Conservation (phyloP, 164 flowering plant genomes). For the Litsea cubeba region DNA sequence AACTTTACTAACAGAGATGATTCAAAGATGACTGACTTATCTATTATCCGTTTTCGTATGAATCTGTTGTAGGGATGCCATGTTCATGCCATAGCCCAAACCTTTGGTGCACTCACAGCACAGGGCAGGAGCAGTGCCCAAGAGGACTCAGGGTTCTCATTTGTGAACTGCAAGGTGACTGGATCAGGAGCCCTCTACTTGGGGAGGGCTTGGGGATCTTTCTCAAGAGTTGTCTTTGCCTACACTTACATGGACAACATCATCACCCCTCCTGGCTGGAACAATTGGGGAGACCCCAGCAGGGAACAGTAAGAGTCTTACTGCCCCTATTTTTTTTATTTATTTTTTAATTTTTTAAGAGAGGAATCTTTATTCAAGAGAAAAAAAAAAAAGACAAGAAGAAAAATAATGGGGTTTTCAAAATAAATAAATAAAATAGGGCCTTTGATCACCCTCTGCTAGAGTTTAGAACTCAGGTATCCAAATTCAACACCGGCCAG, state of each 20-base stretch:
- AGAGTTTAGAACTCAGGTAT: too few species aligned
- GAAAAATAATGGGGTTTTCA: too few species aligned
- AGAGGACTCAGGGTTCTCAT: constrained; percentile 94
- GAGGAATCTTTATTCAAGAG: too few species aligned
- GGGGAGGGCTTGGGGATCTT: constrained; percentile 98
- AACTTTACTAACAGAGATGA: too few species aligned
- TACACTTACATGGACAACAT: constrained; percentile 93
- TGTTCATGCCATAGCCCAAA: constrained; percentile 83
- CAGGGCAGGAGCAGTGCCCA: constrained; percentile 71
- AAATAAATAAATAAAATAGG: too few species aligned
- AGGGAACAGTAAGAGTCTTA: constrained; percentile 58
- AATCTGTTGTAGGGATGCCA: constrained; percentile 61
- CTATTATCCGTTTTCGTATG: not conserved
- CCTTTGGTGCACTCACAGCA: constrained; percentile 82
- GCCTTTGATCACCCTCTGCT: too few species aligned
- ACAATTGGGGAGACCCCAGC: constrained; percentile 95
- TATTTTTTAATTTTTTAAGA: too few species aligned
- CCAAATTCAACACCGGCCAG: too few species aligned
- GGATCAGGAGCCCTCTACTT: constrained; percentile 92
- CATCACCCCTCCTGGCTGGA: constrained; percentile 92
- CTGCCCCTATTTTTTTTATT: constrained; percentile 1
- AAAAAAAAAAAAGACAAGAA: too few species aligned
- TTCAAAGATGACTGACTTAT: too few species aligned
- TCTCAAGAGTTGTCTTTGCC: constrained; percentile 91
- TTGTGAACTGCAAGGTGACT: constrained; percentile 90